Percentiles rank a stretch among this genome's conserved stretches.
phyloP scores from a whole-genome alignment of 2,329 filamentous ascomycete species.

The Talaromyces sp. region DNA sequence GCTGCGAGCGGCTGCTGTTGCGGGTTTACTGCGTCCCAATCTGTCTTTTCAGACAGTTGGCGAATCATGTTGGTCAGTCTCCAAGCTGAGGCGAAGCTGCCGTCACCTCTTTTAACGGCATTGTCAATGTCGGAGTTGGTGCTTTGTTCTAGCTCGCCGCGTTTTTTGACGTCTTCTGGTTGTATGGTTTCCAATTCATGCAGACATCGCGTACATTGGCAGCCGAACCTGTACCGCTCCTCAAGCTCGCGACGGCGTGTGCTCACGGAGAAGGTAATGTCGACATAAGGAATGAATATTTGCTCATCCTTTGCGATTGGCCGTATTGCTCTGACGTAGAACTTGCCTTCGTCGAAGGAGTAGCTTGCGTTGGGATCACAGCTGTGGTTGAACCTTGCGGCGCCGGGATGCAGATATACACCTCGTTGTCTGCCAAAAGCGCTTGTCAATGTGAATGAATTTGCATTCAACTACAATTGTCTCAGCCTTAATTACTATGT shows the following conservation, averaged over 20 bases:
- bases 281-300: slow-evolving; percentile 60
- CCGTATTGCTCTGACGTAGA: slow-evolving; percentile 51
- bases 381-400: slow-evolving; percentile 58
- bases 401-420: slow-evolving; percentile 54
- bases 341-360: slow-evolving; percentile 52
- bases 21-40: slow-evolving; percentile 1
- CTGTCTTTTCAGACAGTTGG: slow-evolving; percentile 14
- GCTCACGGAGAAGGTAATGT: slow-evolving; percentile 50
- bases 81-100: too few relatives aligned
- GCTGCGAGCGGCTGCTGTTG: slow-evolving; percentile 51
- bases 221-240: slow-evolving; percentile 57
- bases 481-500: neutral
- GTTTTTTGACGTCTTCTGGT: neutral
- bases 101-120: neutral
- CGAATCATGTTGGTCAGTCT: slow-evolving; percentile 8
- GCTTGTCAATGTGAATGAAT: slow-evolving; percentile 56
- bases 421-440: slow-evolving; percentile 57
- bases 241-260: slow-evolving; percentile 53
- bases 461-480: slow-evolving; percentile 49
- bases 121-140: slow-evolving; percentile 20
- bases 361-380: slow-evolving; percentile 59
- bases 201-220: slow-evolving; percentile 52
- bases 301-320: slow-evolving; percentile 55
- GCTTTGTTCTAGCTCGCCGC: slow-evolving; percentile 18
- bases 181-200: slow-evolving; percentile 13